Base-by-base conservation (phyloP, 371 early-diverging fungal species). In the Mucor velutinosus region DNA sequence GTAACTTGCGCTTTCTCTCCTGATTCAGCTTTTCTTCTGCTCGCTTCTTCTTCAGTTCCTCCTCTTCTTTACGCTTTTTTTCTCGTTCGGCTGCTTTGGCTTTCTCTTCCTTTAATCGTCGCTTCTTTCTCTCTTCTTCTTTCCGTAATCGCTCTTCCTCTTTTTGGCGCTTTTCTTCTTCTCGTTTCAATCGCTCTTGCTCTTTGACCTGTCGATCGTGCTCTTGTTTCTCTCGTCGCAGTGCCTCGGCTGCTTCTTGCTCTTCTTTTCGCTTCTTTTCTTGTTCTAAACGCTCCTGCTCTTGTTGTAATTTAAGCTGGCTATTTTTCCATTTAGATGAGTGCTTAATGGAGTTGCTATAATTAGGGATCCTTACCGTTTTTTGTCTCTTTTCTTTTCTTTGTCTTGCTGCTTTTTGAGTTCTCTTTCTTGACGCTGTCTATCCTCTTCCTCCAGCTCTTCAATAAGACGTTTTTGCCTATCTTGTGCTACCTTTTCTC, bases 401-500 rank as follows among this genome's bases (percentile, higher is more conserved):
- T 88, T 89, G 62, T 85, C 84, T 65, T 78, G 78, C 64, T 89
- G 89, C 74, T 90, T 90, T 64, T 83, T 87, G 21, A 83, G 79
- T 73, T 92, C 89, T 30, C 86, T 86, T 60, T 88, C 89, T 69
- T 92, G 88, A 25, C 87, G 80, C 61, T 87, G 85, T 58, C 87
- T 80, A 61, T 94, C 88, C 71, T 95, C 91, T 74, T 93, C 91
- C 76, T 94, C 90, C 29, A 94, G 71, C 68, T 96, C 92, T 62
- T 91, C 89, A 30, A 95, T 76, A 23, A 95, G 81, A 7, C 90
- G 88, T 62, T 89, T 82, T 69, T 92, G 93, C 60, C 94, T 86
- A 70, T 94, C 94, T 58, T 85, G 88, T 11, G 94, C 93, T 10
- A 94, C 89, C 82, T 95, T 95, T 78, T 97, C 97, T 47, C 94